A percentile compares a stretch with the other conserved stretches of the same genome.
phyloP scores from a whole-genome alignment of 106 monocot species.

The Ottelia alismoides region DNA sequence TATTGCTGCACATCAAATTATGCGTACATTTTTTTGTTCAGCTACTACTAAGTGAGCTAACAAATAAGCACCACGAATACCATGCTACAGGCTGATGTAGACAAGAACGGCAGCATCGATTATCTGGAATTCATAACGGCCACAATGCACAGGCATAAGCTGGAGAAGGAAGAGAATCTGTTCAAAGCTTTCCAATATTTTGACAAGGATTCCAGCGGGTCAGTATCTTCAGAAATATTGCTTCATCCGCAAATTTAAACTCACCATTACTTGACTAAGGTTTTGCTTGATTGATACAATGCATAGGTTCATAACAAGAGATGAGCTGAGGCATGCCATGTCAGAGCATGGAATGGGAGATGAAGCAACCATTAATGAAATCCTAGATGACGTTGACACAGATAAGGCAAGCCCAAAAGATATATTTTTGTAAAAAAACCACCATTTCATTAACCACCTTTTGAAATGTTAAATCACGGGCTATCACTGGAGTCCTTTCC shows the following conservation, averaged over 20 bases:
- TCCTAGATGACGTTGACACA: slow-evolving; percentile 71
- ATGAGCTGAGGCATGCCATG: slow-evolving; percentile 70
- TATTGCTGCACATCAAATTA: too few species aligned
- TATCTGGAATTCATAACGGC: slow-evolving; percentile 78
- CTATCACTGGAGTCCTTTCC: too few species aligned
- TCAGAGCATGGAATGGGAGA: slow-evolving; percentile 69
- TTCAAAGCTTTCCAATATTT: slow-evolving; percentile 57
- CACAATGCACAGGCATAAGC: slow-evolving; percentile 70
- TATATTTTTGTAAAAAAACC: not conserved
- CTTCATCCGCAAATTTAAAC: not conserved
- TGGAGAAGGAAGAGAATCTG: slow-evolving; percentile 67
- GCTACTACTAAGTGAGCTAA: too few species aligned
- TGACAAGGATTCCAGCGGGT: slow-evolving; percentile 74
- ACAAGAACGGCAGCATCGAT: slow-evolving; percentile 63
- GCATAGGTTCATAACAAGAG: slow-evolving; percentile 72
- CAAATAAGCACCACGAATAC: too few species aligned
- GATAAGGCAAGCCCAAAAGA: slow-evolving; percentile 39
- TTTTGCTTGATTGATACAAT: not conserved
- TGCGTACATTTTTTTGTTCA: too few species aligned
- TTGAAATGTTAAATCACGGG: too few species aligned
- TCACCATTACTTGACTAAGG: not conserved
- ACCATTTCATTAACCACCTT: not conserved
- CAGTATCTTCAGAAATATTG: slow-evolving; percentile 8
- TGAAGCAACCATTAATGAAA: slow-evolving; percentile 62
- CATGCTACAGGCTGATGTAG: slow-evolving; percentile 61